Evolutionary conservation across 2,329 filamentous ascomycete genomes (phyloP).

Genomic region (Setomelanomma holmii): DNA sequence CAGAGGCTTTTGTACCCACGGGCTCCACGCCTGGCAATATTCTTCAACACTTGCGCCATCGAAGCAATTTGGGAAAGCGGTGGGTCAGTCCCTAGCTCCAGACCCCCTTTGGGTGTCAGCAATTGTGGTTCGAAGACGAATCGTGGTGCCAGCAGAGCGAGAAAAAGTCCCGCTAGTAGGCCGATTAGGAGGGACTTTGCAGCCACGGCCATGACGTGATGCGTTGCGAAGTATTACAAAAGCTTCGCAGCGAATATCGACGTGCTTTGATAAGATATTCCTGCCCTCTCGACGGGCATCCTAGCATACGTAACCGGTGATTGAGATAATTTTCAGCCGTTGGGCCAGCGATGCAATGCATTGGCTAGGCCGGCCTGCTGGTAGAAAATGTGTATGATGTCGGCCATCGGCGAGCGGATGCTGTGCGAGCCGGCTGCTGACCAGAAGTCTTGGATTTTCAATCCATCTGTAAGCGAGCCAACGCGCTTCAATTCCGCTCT

Average conservation of each 20-base stretch:
- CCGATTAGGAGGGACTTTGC: slow-evolving; percentile 30
- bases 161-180: slow-evolving; percentile 33
- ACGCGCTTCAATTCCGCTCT: background rate
- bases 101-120: slow-evolving; percentile 15
- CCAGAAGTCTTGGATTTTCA: background rate
- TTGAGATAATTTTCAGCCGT: background rate
- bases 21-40: slow-evolving; percentile 37
- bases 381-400: background rate
- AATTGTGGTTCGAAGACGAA: slow-evolving; percentile 24
- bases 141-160: slow-evolving; percentile 35
- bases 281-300: background rate
- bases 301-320: background rate
- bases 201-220: slow-evolving; percentile 25
- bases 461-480: background rate
- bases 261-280: slow-evolving; percentile 1
- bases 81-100: slow-evolving; percentile 4
- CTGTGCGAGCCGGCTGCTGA: background rate
- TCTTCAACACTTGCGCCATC: slow-evolving; percentile 44
- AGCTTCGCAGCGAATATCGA: background rate
- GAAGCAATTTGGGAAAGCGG: slow-evolving; percentile 21
- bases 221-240: slow-evolving; percentile 7
- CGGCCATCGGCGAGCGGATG: background rate
- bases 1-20: slow-evolving; percentile 27
- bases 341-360: background rate
- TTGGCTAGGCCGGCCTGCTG: background rate